Base-by-base conservation (phyloP, 805 yeast genomes). In the Cyberlindnera maritima region DNA sequence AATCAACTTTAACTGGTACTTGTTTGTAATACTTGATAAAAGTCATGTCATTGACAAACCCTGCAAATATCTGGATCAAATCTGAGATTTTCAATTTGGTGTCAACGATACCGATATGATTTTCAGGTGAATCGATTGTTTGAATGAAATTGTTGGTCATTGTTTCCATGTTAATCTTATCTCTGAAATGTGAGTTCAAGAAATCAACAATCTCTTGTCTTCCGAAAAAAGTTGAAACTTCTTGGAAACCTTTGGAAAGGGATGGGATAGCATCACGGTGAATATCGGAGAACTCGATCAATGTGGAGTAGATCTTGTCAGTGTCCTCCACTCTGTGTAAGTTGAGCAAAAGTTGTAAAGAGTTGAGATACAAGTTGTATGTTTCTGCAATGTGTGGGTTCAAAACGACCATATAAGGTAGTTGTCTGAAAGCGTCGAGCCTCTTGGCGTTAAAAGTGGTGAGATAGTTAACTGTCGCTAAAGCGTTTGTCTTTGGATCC, bases 221-320 rank as follows among this genome's bases (percentile, higher is more conserved):
- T 2, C 77, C 80, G 43, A 61, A 61, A 34, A 76, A 66, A 28
- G 69, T 68, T 46, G 71, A 62, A 3, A 83, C 83, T 61, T 88
- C 94, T 52, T 73, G 73, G 58, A 92, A 85, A 0, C 98, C 99
- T 49, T 81, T 80, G 14, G 97, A 88, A 45, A 92, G 68, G 3
- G 80, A 75, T 3, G 95, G 86, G 41, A 94, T 74, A 3, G 96
- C 89, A 62, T 94, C 96, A 14, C 88, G 77, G 62, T 92, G 98
- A 34, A 81, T 72, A 48, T 83, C 84, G 15, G 88, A 77, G 52
- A 88, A 82, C 38, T 76, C 68, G 19, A 70, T 66, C 41, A 92
- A 67, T 6, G 81, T 73, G 6, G 66, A 59, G 13, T 80, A 75
- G 53, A 89, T 80, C 37, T 61, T 57, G 40, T 75, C 76, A 14